Percentiles rank a stretch among this genome's conserved stretches.
These are phyloP conservation scores for Leishmania amazonensis DNA, from an alignment of 208 protist species.

Conservation along the genomic window DNA sequence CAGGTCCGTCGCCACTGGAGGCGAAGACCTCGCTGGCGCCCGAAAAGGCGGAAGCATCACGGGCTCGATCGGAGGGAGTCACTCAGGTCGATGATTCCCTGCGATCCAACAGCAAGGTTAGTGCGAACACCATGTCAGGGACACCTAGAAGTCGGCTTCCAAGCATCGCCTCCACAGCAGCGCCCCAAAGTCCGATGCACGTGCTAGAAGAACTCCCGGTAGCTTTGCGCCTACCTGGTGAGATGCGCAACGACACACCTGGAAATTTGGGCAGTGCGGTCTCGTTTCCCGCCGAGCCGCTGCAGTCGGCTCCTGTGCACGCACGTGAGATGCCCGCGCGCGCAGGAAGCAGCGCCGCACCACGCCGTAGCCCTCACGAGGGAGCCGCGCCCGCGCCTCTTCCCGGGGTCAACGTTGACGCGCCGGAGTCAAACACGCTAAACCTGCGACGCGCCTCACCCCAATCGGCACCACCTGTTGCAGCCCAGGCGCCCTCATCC, in stretches of 20 bases:
- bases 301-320: constrained; percentile 1
- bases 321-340: constrained; percentile 5
- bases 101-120: constrained; percentile 6
- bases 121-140: background rate
- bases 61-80: background rate
- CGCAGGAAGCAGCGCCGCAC: constrained; percentile 1
- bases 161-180: constrained; percentile 19
- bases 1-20: background rate
- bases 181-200: constrained; percentile 16
- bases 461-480: background rate
- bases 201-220: background rate
- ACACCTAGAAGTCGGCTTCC: constrained; percentile 7
- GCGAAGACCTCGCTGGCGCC: constrained; percentile 1
- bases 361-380: constrained; percentile 1
- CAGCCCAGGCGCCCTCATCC: background rate
- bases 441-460: constrained; percentile 14
- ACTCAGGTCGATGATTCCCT: background rate
- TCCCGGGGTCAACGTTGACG: constrained; percentile 24
- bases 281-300: constrained; percentile 25
- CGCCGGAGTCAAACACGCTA: constrained; percentile 26
- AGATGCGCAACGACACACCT: constrained; percentile 9
- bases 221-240: constrained; percentile 5
- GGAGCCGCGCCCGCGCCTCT: constrained; percentile 16
- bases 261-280: background rate
- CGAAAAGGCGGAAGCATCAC: background rate